Base-by-base conservation (phyloP, 2,329 filamentous ascomycete genomes). In the Diaporthe nobilis region DNA sequence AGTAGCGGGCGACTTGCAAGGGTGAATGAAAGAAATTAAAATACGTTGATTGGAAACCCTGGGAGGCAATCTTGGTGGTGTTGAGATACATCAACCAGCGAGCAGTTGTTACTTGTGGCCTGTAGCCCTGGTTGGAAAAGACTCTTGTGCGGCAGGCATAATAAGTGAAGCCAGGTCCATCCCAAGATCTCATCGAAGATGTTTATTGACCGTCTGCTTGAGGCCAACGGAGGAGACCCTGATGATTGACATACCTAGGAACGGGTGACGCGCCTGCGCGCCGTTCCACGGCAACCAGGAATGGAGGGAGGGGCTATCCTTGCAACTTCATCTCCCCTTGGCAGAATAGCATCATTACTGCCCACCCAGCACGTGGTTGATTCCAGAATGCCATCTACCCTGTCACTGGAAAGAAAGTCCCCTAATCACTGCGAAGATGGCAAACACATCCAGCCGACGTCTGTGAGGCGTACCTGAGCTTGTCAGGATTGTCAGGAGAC, bases 351-450 rank as follows among this genome's bases (percentile, higher is more conserved):
- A 68, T 68, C 37, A 39, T 34, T 34, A 22, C 49, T 42, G 34
- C 49, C 39, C 65, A 55, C 49, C 7, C 34, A 20, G 34, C 8
- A 3, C 13, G 39, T 39, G 49, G n/a, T n/a, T 42, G 65, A 55
- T 70, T 53, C 65, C 65, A 42, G 28, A 70, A 70, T 70, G 49
- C 65, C 65, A 70, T 70, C 49, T 42, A 17, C n/a, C 25, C n/a
- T 39, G n/a, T 31, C 49, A 53, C n/a, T 42, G 6, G 20, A 12
- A 12, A 6, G 5, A 7, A 53, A 15, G 31, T 37, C 22, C 44
- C 31, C 5, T 51, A 17, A 7, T 53, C 47, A 20, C 17, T 8
- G 13, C 47, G 3, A 39, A 39, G 22, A 53, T 39, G 65, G 49
- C n/a, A 20, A 53, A 17, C 34, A 12, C 13, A 15, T 39, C 49